Percentiles rank a stretch among this genome's conserved stretches.
These are phyloP conservation scores for Colletotrichum tamarilloi DNA, from an alignment of 2,329 filamentous ascomycete genomes.

Conservation along the genomic window DNA sequence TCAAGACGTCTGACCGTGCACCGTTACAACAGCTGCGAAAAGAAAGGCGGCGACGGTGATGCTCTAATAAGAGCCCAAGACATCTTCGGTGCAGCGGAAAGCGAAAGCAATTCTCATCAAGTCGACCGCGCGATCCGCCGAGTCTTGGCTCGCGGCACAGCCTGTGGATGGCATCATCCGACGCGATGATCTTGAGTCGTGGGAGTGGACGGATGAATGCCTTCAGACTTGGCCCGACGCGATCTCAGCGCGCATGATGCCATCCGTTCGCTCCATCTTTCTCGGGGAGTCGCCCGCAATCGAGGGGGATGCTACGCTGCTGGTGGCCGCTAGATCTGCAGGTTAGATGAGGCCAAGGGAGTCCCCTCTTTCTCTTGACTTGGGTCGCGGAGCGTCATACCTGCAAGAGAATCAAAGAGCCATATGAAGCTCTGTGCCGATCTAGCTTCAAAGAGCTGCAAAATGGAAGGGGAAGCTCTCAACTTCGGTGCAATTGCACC, in stretches of 20 bases:
- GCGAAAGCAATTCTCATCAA: constrained; percentile 4
- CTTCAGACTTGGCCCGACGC: constrained; percentile 10
- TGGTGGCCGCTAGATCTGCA: constrained; percentile 20
- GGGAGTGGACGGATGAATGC: neutral
- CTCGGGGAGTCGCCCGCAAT: constrained; percentile 6
- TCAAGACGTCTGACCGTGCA: neutral
- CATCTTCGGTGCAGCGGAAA: constrained; percentile 5
- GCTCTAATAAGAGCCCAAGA: constrained; percentile 1
- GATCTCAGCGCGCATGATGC: constrained; percentile 13
- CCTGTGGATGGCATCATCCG: constrained; percentile 27
- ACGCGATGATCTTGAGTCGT: neutral
- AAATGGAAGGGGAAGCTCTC: neutral
- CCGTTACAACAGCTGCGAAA: neutral
- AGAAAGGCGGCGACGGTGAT: neutral
- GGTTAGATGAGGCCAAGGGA: constrained; percentile 21
- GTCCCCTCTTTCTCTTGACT: neutral
- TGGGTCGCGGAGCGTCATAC: neutral
- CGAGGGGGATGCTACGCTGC: constrained; percentile 16
- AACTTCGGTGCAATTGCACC: constrained; percentile 26
- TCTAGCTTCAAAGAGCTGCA: neutral
- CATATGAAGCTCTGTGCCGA: neutral
- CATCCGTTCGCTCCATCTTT: constrained; percentile 20
- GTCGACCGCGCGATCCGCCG: neutral
- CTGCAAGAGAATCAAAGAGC: neutral
- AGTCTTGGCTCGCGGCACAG: constrained; percentile 10